Evolutionary conservation across 1,139 yeast genomes (phyloP).

Genomic region (Suhomyces coccinellae): DNA sequence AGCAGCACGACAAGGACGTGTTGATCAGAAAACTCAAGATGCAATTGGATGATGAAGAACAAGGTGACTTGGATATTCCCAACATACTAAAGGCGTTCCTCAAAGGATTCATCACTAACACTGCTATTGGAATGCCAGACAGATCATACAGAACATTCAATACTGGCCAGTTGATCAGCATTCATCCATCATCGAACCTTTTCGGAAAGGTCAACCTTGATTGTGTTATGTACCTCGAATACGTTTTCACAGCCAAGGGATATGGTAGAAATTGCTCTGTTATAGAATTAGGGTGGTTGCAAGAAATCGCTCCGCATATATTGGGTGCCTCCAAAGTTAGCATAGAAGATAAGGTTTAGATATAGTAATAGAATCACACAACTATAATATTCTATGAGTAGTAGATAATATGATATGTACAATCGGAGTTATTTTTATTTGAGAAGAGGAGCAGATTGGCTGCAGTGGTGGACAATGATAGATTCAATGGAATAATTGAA

Average conservation of each 20-base stretch:
- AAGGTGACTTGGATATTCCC: conserved; percentile 49
- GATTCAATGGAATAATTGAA: too few relatives aligned
- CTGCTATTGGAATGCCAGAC: conserved; percentile 95
- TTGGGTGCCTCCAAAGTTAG: conserved; percentile 45
- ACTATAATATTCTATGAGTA: neutral
- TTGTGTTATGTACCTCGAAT: conserved; percentile 92
- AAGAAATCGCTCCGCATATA: conserved; percentile 75
- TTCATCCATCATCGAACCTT: conserved; percentile 89
- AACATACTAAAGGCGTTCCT: conserved; percentile 73
- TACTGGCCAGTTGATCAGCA: conserved; percentile 76
- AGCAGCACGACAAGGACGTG: conserved; percentile 28
- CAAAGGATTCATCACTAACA: conserved; percentile 77
- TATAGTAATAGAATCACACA: neutral
- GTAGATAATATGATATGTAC: too few relatives aligned
- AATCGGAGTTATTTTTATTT: too few relatives aligned
- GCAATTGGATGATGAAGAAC: conserved; percentile 29
- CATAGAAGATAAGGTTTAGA: conserved; percentile 21
- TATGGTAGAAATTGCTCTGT: conserved; percentile 88
- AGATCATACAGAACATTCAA: conserved; percentile 84
- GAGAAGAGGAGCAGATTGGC: too few relatives aligned
- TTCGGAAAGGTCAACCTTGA: conserved; percentile 78
- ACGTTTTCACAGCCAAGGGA: conserved; percentile 89
- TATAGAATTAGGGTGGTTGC: conserved; percentile 84
- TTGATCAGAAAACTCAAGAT: conserved; percentile 28
- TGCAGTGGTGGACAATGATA: too few relatives aligned